A percentile compares a stretch with the other conserved stretches of the same genome.
These are phyloP conservation scores for Allomyces macrogynus DNA, from an alignment of 192 early-diverging fungal genomes.

Conservation along the genomic window DNA sequence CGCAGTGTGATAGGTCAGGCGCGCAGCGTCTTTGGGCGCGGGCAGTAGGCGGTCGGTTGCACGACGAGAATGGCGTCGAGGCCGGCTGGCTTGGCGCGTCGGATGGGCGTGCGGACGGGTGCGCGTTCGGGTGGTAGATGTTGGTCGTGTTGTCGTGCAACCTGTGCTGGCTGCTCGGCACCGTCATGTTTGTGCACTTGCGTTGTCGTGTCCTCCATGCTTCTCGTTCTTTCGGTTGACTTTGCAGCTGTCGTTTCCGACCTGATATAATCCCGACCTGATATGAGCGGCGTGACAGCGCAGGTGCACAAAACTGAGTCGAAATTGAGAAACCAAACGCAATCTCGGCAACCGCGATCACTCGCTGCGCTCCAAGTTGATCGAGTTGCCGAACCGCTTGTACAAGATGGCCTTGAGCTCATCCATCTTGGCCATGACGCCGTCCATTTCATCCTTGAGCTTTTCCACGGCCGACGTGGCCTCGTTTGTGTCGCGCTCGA, in stretches of 20 bases:
- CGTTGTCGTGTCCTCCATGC: no score
- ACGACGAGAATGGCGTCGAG: constrained; percentile 15
- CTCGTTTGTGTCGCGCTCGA: constrained; percentile 39
- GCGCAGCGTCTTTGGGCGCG: constrained; percentile 44
- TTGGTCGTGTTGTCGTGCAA: no score
- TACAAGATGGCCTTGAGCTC: constrained; percentile 72
- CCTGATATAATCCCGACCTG: no score
- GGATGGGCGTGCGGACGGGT: constrained; percentile 38
- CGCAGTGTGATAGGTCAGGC: constrained; percentile 16
- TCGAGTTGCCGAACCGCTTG: constrained; percentile 79
- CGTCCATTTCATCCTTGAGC: constrained; percentile 40
- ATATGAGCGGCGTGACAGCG: no score
- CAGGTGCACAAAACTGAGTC: no score
- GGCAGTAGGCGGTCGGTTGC: constrained; percentile 38
- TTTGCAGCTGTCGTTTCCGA: no score
- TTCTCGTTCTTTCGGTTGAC: no score
- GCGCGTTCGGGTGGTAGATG: constrained; percentile 28
- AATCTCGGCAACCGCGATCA: no score
- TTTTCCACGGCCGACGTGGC: constrained; percentile 38
- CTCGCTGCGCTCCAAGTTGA: constrained; percentile 58
- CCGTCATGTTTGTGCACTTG: no score
- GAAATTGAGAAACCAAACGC: no score
- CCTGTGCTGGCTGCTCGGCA: no score
- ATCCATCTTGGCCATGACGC: constrained; percentile 50
- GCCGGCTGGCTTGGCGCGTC: constrained; percentile 27